A percentile compares a stretch with the other conserved stretches of the same genome.
phyloP scores from a whole-genome alignment of 2,329 filamentous ascomycete genomes.

The Ceratocystis huliohia region DNA sequence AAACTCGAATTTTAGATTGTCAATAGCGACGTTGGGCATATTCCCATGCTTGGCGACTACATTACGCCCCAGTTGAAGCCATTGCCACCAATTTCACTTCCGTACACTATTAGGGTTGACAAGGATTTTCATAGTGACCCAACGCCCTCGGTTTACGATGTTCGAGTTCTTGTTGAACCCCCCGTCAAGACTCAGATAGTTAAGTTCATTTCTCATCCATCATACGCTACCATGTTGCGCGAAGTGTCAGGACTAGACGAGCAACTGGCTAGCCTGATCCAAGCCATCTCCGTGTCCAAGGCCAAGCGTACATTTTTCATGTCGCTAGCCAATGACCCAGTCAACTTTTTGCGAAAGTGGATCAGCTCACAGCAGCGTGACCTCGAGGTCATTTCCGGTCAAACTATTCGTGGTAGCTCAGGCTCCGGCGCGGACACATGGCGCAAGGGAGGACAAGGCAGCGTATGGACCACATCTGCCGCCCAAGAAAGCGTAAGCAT shows the following conservation, averaged over 20 bases:
- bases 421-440: slow-evolving; percentile 46
- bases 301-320: slow-evolving; percentile 83
- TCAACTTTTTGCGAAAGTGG: slow-evolving; percentile 76
- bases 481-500: slow-evolving; percentile 52
- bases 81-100: slow-evolving; percentile 67
- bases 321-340: slow-evolving; percentile 66
- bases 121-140: slow-evolving; percentile 64
- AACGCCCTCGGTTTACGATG: slow-evolving; percentile 74
- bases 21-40: slow-evolving; percentile 61
- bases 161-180: slow-evolving; percentile 74
- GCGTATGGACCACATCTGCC: slow-evolving; percentile 45
- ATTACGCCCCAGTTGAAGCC: slow-evolving; percentile 66
- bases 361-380: slow-evolving; percentile 83
- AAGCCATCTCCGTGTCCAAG: slow-evolving; percentile 72
- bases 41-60: slow-evolving; percentile 73
- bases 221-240: slow-evolving; percentile 59
- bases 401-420: slow-evolving; percentile 50
- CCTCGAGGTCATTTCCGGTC: slow-evolving; percentile 75
- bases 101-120: slow-evolving; percentile 90
- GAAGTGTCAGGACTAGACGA: slow-evolving; percentile 71
- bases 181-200: slow-evolving; percentile 57
- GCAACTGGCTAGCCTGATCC: slow-evolving; percentile 68
- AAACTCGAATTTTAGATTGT: slow-evolving; percentile 46
- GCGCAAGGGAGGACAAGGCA: slow-evolving; percentile 45
- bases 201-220: slow-evolving; percentile 53